Evolutionary conservation across 108 stramenopile species (phyloP).

Genomic region (Aurantiochytrium sp.): DNA sequence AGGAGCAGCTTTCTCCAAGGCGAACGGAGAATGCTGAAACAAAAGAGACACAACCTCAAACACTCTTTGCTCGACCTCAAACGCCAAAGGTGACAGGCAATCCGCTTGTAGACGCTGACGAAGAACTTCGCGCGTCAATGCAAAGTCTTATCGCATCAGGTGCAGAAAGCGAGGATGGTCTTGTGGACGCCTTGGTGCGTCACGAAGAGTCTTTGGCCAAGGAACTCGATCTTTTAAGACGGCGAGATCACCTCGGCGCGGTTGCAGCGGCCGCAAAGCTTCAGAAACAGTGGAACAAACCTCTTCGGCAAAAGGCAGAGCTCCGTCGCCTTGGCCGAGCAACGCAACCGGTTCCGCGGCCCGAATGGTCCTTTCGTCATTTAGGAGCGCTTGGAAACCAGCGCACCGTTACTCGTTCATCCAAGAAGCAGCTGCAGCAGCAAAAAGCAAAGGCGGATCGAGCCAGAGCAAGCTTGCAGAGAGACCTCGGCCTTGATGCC

Average conservation of each 20-base stretch:
- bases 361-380: background rate
- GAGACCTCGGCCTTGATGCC: too few species aligned
- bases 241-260: background rate
- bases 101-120: background rate
- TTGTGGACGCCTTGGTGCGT: background rate
- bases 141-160: background rate
- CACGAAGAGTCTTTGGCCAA: background rate
- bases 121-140: background rate
- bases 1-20: background rate
- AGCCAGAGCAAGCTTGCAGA: too few species aligned
- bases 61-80: background rate
- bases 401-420: background rate
- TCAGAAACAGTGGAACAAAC: background rate
- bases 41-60: background rate
- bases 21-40: background rate
- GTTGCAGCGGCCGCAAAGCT: background rate
- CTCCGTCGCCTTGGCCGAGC: background rate
- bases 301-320: background rate
- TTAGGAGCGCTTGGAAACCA: background rate
- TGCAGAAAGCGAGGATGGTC: background rate
- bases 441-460: too few species aligned
- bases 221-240: background rate
- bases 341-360: background rate
- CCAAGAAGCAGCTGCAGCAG: background rate
- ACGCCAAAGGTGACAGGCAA: background rate